A percentile compares a stretch with the other conserved stretches of the same genome.
These are phyloP conservation scores for Lepiota brunneoincarnata DNA, from an alignment of 768 basidiomycete genomes.

Conservation along the genomic window DNA sequence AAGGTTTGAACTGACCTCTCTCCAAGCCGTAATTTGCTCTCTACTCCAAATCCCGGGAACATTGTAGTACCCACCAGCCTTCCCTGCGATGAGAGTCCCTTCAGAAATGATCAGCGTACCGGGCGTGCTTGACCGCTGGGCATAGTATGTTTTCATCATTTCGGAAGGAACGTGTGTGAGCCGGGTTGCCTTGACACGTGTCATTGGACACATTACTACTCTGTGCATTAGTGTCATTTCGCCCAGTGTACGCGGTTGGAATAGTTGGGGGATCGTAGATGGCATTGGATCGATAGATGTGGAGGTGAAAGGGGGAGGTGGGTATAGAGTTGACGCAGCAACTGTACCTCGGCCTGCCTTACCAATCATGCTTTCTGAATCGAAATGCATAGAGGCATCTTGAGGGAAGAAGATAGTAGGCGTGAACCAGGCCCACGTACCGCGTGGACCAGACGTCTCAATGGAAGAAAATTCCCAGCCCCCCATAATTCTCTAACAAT, in stretches of 20 bases:
- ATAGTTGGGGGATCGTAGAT: conserved; percentile 28
- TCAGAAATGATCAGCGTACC: conserved; percentile 60
- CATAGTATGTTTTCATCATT: conserved; percentile 42
- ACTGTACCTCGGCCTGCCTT: too few relatives aligned
- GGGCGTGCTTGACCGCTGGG: conserved; percentile 41
- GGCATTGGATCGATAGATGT: too few relatives aligned
- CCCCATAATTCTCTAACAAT: too few relatives aligned
- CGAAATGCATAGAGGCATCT: too few relatives aligned
- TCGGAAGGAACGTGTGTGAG: conserved; percentile 28
- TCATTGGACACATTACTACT: conserved; percentile 52
- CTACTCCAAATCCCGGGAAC: conserved; percentile 66
- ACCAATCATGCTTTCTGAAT: too few relatives aligned
- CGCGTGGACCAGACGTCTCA: too few relatives aligned
- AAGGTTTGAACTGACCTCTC: conserved; percentile 34
- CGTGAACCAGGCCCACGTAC: too few relatives aligned
- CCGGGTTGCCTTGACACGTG: conserved; percentile 36
- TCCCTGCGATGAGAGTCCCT: conserved; percentile 48
- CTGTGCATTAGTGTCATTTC: conserved; percentile 41
- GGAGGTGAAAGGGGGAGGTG: too few relatives aligned
- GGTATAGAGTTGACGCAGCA: too few relatives aligned
- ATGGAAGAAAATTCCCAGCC: too few relatives aligned
- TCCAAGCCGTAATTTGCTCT: conserved; percentile 60
- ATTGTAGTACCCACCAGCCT: conserved; percentile 44
- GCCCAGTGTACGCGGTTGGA: conserved; percentile 46
- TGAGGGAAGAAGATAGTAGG: too few relatives aligned